Evolutionary conservation across 768 basidiomycete species (phyloP), one percentile per base, ranked within the genome.

Genomic region (Tylopilus cervinicoccineus): DNA sequence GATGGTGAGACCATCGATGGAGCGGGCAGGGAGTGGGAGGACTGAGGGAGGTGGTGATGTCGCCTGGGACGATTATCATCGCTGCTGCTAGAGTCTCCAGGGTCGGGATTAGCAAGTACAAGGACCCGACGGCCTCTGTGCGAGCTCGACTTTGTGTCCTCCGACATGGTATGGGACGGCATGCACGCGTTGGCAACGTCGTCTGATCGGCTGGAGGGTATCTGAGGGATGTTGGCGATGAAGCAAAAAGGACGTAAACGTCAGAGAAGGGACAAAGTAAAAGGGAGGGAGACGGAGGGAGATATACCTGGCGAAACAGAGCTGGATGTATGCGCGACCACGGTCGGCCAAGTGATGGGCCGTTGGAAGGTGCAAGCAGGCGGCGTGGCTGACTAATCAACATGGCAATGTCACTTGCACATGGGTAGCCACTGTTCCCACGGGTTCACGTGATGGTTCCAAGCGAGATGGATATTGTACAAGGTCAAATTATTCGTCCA

Each of bases 51-150:
- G 39, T 39, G 51, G 53, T 33, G 48, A 24, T n/a, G 4, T 50
- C n/a, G 52, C 37, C 48, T 39, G 26, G 8, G 50, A 40, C 53
- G 69, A 47, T 70, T 70, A 46, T 72, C 70, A 34, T 72, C 69
- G 59, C 65, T 66, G 48, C 69, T 66, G 52, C 70, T 70, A 23
- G 66, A 68, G 45, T 70, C 73, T 39, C 74, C 80, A 19, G 78
- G 74, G 59, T 76, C 72, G 2, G 82, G 83, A 61, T 87, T 87
- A 51, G 77, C 74, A 54, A 88, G 73, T 62, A 77, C 75, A 36
- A 83, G 75, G 47, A 78, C 65, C 53, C 70, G 72, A 57, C 66
- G 74, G 51, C 49, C 52, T 46, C 52, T 68, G 41, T 63, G 58
- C 23, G 59, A 56, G 56, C 53, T 60, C 36, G 71, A 71, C 65